These are phyloP conservation scores for Nicotiana otophora DNA, from an alignment of 257 asterid species.

Conservation along the genomic window DNA sequence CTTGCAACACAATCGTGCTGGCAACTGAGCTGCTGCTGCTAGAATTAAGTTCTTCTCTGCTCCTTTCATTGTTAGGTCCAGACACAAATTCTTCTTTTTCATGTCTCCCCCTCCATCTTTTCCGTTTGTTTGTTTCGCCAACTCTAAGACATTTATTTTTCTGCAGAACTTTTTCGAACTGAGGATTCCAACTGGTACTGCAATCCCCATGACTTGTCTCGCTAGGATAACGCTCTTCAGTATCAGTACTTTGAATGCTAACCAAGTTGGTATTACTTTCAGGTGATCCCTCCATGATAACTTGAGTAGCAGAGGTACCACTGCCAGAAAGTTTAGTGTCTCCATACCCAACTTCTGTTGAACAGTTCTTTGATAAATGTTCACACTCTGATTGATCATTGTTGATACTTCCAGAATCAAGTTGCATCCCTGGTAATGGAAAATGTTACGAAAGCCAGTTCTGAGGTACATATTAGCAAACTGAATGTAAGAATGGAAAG, in stretches of 20 bases:
- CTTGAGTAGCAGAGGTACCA: conserved; percentile 42
- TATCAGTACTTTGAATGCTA: conserved; percentile 40
- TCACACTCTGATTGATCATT: conserved; percentile 40
- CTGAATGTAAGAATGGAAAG: not conserved
- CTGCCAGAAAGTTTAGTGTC: conserved; percentile 36
- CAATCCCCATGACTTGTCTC: conserved; percentile 62
- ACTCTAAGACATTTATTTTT: conserved; percentile 45
- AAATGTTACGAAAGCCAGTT: not conserved
- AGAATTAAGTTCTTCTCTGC: conserved; percentile 39
- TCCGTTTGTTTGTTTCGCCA: conserved; percentile 82
- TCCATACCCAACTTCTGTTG: conserved; percentile 24
- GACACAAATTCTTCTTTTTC: conserved; percentile 44
- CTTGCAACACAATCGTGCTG: conserved; percentile 27
- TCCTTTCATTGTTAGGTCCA: conserved; percentile 38
- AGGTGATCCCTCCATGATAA: conserved; percentile 36
- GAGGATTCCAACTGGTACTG: conserved; percentile 66
- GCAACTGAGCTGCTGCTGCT: conserved; percentile 25
- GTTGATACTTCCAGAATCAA: conserved; percentile 23
- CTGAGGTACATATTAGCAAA: not conserved
- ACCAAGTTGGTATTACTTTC: conserved; percentile 32
- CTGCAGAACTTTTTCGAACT: conserved; percentile 42
- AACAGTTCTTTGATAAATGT: conserved; percentile 40
- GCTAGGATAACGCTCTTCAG: conserved; percentile 58
- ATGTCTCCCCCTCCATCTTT: conserved; percentile 88
- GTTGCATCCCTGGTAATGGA: conserved; percentile 35